Evolutionary conservation across 768 basidiomycete genomes (phyloP), one percentile per base, ranked within the genome.

Genomic region (Infundibulicybe gibba): DNA sequence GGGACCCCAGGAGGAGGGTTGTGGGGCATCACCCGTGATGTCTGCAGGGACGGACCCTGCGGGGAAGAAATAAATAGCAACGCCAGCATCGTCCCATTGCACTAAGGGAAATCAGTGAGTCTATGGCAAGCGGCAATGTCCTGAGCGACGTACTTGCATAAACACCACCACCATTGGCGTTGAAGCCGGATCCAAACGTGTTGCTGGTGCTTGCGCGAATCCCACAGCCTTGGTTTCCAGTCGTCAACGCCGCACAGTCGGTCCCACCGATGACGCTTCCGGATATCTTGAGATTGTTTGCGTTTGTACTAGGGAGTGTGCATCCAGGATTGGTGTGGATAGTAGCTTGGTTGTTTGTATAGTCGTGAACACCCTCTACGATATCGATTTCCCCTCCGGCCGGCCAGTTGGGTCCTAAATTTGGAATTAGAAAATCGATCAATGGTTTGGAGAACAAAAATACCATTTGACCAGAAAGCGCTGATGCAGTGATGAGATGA

Each of bases 161-260:
- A 43, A 92, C 87, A 55, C 94, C 94, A 39, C 94, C 94, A 9
- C 82, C 81, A 54, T 77, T 83, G n/a, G 60, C 62, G 64, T 97
- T 97, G 72, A 94, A 97, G 11, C 72, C 80, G n/a, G 75, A 64
- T n/a, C 94, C 94, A 59, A 88, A 95, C 2, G 85, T 84, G 49
- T 79, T 81, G 44, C 63, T 67, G 43, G 72, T 69, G 30, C 63
- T 61, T 8, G 84, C 78, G 9, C 85, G 82, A 33, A 87, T 73
- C 8, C 94, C 93, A 61, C 94, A 97, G 16, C 92, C 91, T 58
- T 82, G 72, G 50, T 91, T 90, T 15, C 75, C 74, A 4, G 85
- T 86, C n/a, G 79, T 74, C 19, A 70, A 60, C 19, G 81, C 87
- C 40, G 83, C 80, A 54, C 90, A 90, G 61, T 91, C 76, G 2